Evolutionary conservation across 192 early-diverging fungal genomes (phyloP), one percentile per base, ranked within the genome.

Genomic region (Dispira parvispora): DNA sequence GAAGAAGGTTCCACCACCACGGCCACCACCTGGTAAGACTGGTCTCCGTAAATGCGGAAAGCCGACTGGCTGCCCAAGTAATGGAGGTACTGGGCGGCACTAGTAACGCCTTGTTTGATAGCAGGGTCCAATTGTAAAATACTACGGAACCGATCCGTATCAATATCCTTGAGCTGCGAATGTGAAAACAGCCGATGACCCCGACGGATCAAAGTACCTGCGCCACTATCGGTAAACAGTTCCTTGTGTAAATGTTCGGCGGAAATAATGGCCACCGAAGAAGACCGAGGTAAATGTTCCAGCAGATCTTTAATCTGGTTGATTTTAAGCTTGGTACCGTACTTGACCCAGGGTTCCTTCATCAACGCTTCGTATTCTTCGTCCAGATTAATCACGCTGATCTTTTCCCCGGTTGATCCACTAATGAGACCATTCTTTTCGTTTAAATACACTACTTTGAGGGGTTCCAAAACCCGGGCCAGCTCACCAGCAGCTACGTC

Each of bases 241-340:
- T 99, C 96, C 80, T 99, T 99, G 78, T 97, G 96, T 45, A 99
- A 76, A 65, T 99, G 90, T 65, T 94, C 91, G 52, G 94, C 92
- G 50, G 96, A 97, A 67, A 97, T 99, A 68, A 97, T 99, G 54
- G 96, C 94, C 21, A 99, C 96, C 8, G 96, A 99, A 10, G 94
- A 97, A 62, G 90, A 86, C n/a, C 93, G 86, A 14, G 96, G 96
- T 61, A 99, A 81, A 47, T 85, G 84, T 75, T 95, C 93, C 27
- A 99, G 80, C 11, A 99, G 81, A 73, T 99, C 96, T 76, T 95
- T 92, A 68, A 94, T 95, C 74, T 99, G 91, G 63, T 77, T 82
- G 50, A 99, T 90, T 83, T 97, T 99, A 52, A 99, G 84, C 77
- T 95, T 94, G 44, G 92, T 95, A 54, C 96, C 96, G 71, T 95